Evolutionary conservation across 2,329 filamentous ascomycete species (phyloP), one percentile per base, ranked within the genome.

Genomic region (Fusarium metavorans): DNA sequence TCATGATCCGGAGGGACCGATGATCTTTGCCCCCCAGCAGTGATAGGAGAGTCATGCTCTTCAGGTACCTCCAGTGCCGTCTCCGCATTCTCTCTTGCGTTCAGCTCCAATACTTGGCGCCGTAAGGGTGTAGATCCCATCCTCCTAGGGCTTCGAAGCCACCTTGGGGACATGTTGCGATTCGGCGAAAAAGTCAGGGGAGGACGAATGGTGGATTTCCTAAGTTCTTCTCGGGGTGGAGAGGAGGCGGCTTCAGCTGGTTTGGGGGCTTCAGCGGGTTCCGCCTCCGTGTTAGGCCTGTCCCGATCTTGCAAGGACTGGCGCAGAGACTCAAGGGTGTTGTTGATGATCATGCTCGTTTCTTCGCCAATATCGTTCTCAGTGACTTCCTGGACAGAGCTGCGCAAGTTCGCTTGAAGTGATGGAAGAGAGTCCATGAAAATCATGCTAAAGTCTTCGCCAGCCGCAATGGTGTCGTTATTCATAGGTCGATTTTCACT

Each of bases 391-490:
- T 82, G 80, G 11, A 80, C 74, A 20, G 80, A 81, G 67, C 78
- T 81, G 48, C 80, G 79, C 65, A 85, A 81, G 39, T 83, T 84
- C 2, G 81, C 84, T 39, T 86, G 85, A 64, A 90, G 82, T 0
- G 88, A 88, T 3, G 86, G 87, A 20, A 91, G 82, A 3, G 88
- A 88, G 54, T 88, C 85, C 69, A 89, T 85, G 35, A 88, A 88
- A 66, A 90, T 90, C 88, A 90, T 90, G 77, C 88, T 90, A 71
- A 90, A 90, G 43, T 88, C 87, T 69, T 90, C 88, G 18, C 83
- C 85, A n/a, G 87, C 84, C 5, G 84, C 83, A 56, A 87, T 83
- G 0, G 84, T 88, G 59, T 88, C 83, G 35, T 84, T 82, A 52
- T 64, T 71, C 45, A 60, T 66, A n/a, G 73, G 78, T 58, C 60